A percentile compares a stretch with the other conserved stretches of the same genome.
Evolutionary conservation across 306 rosid species (phyloP).

Genomic region (Citrullus mucosospermus): DNA sequence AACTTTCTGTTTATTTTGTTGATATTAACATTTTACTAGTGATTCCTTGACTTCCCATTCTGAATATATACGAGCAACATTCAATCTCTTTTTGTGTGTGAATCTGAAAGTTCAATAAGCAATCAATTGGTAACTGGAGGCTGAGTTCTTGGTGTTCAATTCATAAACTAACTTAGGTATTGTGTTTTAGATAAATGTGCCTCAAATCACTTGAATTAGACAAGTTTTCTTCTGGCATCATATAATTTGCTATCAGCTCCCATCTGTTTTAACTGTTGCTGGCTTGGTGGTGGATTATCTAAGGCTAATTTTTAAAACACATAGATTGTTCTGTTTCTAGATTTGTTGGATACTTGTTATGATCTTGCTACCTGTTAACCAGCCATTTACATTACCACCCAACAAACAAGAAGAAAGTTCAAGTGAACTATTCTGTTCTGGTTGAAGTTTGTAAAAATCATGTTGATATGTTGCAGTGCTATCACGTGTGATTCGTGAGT

Average conservation of each 20-base stretch:
- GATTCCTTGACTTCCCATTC: neutral
- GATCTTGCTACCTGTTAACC: neutral
- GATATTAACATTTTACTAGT: neutral
- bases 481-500: neutral
- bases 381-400: neutral
- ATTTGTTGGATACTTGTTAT: neutral
- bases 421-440: neutral
- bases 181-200: neutral
- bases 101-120: neutral
- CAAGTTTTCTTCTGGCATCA: neutral
- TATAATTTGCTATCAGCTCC: neutral
- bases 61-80: neutral
- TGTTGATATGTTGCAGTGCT: neutral
- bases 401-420: neutral
- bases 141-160: neutral
- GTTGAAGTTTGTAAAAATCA: neutral
- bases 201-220: neutral
- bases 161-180: neutral
- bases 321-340: neutral
- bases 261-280: neutral
- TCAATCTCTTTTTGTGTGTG: neutral
- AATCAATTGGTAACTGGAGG: neutral
- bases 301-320: neutral
- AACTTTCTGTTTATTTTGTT: neutral
- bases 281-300: neutral